These are phyloP conservation scores for Anthracocystis walkeri DNA, from an alignment of 1,284 basidiomycete genomes.

Conservation along the genomic window DNA sequence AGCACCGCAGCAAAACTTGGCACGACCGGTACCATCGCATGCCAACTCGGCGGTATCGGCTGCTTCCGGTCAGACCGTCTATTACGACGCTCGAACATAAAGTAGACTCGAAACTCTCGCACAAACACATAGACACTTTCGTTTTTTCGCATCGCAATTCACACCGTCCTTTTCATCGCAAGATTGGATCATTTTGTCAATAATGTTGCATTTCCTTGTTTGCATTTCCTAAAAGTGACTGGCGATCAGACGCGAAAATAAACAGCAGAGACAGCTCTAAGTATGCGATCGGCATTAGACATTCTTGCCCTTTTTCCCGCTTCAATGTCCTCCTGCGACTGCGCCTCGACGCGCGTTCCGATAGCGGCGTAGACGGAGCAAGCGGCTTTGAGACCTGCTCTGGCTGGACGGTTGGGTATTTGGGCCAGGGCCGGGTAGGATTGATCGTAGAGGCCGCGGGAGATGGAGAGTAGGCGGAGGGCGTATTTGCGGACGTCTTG, in stretches of 20 bases:
- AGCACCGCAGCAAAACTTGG: not conserved
- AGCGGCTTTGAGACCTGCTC: conserved; percentile 55
- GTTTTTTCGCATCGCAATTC: not conserved
- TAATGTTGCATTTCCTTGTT: not conserved
- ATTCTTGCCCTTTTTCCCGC: conserved; percentile 38
- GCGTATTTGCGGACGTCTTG: conserved; percentile 45
- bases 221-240: not conserved
- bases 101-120: not conserved
- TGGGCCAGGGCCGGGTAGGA: conserved; percentile 48
- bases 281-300: conserved; percentile 33
- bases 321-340: conserved; percentile 27
- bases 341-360: conserved; percentile 37
- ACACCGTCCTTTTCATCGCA: not conserved
- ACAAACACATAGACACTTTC: not conserved
- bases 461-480: conserved; percentile 39
- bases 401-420: conserved; percentile 52
- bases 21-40: conserved; percentile 22
- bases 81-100: conserved; percentile 27
- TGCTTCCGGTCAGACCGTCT: conserved; percentile 37
- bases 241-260: conserved; percentile 34
- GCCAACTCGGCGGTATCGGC: conserved; percentile 31
- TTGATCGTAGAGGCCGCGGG: conserved; percentile 38
- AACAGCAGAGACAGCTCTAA: conserved; percentile 34
- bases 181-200: too few species aligned
- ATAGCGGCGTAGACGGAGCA: conserved; percentile 61